These are phyloP conservation scores for Phytophthora rubi DNA, from an alignment of 352 stramenopile genomes.

Conservation along the genomic window DNA sequence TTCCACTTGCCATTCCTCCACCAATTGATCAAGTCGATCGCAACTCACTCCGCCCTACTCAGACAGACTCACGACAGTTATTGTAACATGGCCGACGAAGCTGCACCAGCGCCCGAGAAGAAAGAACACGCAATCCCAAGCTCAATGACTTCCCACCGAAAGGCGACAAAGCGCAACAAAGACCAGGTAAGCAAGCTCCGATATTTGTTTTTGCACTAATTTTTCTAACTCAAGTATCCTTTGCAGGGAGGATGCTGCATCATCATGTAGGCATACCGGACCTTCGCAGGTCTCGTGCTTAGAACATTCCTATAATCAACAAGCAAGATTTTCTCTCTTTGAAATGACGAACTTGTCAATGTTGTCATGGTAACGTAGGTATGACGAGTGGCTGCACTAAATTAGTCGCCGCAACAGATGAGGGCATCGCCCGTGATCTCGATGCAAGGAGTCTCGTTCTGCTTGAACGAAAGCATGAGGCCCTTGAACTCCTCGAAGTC, in stretches of 20 bases:
- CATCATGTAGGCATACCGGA: background rate
- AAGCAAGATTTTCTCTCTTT: background rate
- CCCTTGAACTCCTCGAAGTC: constrained; percentile 91
- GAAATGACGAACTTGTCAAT: background rate
- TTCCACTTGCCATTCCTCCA: background rate
- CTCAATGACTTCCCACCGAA: background rate
- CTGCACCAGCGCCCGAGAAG: background rate
- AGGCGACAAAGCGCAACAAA: background rate
- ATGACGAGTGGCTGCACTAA: background rate
- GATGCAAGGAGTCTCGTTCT: constrained; percentile 80
- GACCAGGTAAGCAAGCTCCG: background rate
- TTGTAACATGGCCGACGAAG: background rate
- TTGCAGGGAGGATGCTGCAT: background rate
- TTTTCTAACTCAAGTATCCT: background rate
- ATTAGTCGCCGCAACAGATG: constrained; percentile 43
- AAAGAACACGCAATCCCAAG: background rate
- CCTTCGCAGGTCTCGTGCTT: background rate
- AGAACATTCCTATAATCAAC: background rate
- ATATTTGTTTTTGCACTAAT: background rate
- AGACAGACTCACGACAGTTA: background rate
- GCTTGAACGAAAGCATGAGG: constrained; percentile 89
- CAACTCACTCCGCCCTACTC: background rate
- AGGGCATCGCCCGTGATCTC: constrained; percentile 79
- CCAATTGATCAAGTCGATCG: background rate
- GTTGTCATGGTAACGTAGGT: background rate